Percentiles rank a stretch among this genome's conserved stretches.
Evolutionary conservation across 257 asterid species (phyloP).

Genomic region (Solanum dulcamara): DNA sequence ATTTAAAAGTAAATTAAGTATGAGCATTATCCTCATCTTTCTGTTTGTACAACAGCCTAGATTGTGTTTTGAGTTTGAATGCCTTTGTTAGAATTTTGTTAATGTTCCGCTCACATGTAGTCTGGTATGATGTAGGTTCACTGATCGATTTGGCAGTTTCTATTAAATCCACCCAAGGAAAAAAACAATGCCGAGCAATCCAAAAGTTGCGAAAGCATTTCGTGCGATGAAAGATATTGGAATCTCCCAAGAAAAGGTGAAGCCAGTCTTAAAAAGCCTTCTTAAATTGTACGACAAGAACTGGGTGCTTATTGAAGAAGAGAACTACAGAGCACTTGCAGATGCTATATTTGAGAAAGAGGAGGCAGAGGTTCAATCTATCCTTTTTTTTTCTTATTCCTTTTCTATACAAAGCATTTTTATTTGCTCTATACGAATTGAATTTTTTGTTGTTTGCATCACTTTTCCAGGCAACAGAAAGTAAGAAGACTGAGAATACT

Average conservation of each 20-base stretch:
- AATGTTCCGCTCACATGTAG: background rate
- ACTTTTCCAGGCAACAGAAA: constrained; percentile 5
- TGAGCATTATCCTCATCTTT: background rate
- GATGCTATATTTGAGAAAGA: constrained; percentile 78
- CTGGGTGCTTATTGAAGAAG: constrained; percentile 81
- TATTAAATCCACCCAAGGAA: background rate
- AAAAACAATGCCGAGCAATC: constrained; percentile 31
- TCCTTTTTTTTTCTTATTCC: background rate
- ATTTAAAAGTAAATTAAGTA: background rate
- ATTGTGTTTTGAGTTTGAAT: background rate
- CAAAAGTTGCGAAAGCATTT: constrained; percentile 41
- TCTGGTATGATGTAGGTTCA: background rate
- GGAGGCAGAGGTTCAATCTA: constrained; percentile 33
- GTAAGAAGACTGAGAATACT: background rate
- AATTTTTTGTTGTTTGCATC: background rate
- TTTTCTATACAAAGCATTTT: background rate
- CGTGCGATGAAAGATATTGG: constrained; percentile 74
- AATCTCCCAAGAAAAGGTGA: constrained; percentile 49
- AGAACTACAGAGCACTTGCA: constrained; percentile 67
- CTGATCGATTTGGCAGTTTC: constrained; percentile 11
- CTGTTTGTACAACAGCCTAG: background rate
- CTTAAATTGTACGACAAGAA: constrained; percentile 52
- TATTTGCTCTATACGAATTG: background rate
- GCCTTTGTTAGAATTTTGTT: background rate
- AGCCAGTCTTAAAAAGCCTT: constrained; percentile 60